These are phyloP conservation scores for Debaryomyces coudertii DNA, from an alignment of 1,139 yeast genomes.

Conservation along the genomic window DNA sequence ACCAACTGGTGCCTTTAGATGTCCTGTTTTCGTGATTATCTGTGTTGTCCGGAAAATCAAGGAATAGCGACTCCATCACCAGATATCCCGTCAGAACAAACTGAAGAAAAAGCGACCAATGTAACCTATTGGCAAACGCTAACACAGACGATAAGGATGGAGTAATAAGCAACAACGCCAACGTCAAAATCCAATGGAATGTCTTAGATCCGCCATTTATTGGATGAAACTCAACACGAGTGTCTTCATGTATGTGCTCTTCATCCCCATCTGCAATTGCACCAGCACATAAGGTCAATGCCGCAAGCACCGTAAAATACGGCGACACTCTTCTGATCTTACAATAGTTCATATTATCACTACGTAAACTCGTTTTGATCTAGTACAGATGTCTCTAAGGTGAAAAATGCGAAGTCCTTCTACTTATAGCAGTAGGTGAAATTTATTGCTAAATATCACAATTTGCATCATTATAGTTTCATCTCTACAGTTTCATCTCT, in stretches of 20 bases:
- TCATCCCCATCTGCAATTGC: slow-evolving; percentile 13
- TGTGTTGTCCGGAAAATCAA: slow-evolving; percentile 61
- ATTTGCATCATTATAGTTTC: no score
- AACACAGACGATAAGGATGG: slow-evolving; percentile 60
- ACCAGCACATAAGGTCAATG: background rate
- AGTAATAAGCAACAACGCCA: slow-evolving; percentile 47
- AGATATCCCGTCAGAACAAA: slow-evolving; percentile 52
- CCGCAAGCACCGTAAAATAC: background rate
- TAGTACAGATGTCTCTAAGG: background rate
- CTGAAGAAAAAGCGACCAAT: slow-evolving; percentile 52
- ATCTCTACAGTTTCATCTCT: no score
- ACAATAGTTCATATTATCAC: slow-evolving; percentile 1
- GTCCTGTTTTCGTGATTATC: slow-evolving; percentile 68
- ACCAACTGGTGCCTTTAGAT: slow-evolving; percentile 68
- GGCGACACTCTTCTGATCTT: background rate
- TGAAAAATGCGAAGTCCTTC: slow-evolving; percentile 6
- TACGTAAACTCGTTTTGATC: background rate
- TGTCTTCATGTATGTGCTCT: slow-evolving; percentile 41
- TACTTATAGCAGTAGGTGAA: background rate
- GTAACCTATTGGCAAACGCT: slow-evolving; percentile 55
- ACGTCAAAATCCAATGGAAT: slow-evolving; percentile 64
- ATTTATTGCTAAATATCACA: background rate
- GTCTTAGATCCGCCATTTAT: slow-evolving; percentile 55
- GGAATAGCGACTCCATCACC: slow-evolving; percentile 55
- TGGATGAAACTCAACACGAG: slow-evolving; percentile 45